Base-by-base conservation (phyloP, 306 rosid species). In the Vigna radiata region DNA sequence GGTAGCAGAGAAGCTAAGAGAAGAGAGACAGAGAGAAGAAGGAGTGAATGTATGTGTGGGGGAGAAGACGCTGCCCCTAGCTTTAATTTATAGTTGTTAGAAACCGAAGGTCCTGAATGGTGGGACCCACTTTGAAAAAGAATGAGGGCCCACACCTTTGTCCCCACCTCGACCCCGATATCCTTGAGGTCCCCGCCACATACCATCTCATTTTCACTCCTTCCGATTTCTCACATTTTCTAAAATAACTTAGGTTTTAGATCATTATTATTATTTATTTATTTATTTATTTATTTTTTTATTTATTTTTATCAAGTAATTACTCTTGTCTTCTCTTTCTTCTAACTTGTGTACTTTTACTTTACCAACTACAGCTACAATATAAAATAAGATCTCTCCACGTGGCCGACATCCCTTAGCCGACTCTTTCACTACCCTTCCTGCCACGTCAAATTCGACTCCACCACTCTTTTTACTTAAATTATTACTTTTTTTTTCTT, bases 111-210 rank as follows among this genome's bases (percentile, higher is more conserved):
- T 43, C 75, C 78, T 77, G 72, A 16, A 12, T 53, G 19, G 81
- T 41, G 18, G 90, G 91, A 41, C 85, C 93, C 83, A 65, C 53
- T 13, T 48, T 21, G 50, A 3, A 37, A 48, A 56, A 77, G 43
- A 48, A 27, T 15, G n/a, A 21, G 72, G 72, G 5, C 85, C 88
- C 88, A 66, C 62, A 19, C n/a, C 37, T 50, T 55, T 21, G 25
- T 49, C 56, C 13, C 48, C 48, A 4, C 15, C 11, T 44, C 15
- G 19, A 4, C 72, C 60, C 75, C 65, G 72, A 83, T 77, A 85
- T 86, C 88, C 87, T 16, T 49, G n/a, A 27, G 77, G 79, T 84
- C 83, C 86, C 92, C 87, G 46, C 86, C 85, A 55, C 76, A 37
- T 11, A 25, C 79, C 47, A 18, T 14, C 8, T 2, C 3, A 7